phyloP scores from a whole-genome alignment of 2,329 filamentous ascomycete genomes.

The Aspergillus sp. region DNA sequence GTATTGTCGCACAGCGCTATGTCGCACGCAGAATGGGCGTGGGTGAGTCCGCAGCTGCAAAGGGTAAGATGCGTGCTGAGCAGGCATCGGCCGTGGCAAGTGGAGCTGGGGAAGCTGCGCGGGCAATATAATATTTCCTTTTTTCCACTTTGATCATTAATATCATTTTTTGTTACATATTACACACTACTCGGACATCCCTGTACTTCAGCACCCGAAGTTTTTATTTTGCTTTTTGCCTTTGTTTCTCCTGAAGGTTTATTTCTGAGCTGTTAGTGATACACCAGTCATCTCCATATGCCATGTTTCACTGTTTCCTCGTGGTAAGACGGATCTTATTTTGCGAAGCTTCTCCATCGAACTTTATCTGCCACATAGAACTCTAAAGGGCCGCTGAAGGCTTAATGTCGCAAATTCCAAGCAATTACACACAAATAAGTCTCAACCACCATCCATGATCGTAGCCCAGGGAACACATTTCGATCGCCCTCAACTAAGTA shows the following conservation, averaged over 20 bases:
- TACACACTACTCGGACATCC: neutral
- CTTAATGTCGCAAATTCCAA: neutral
- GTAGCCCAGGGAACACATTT: too few relatives aligned
- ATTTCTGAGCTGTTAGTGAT: neutral
- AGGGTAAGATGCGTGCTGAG: constrained; percentile 53
- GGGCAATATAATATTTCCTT: constrained; percentile 44
- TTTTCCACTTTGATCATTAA: neutral
- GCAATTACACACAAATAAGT: too few relatives aligned
- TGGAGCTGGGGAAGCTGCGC: constrained; percentile 60
- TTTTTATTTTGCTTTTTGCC: neutral
- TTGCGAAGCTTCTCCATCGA: neutral
- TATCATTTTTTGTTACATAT: neutral
- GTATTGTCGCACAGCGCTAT: constrained; percentile 89
- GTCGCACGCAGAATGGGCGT: constrained; percentile 95
- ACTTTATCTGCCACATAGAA: neutral
- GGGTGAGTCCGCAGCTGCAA: constrained; percentile 70
- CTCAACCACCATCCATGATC: too few relatives aligned
- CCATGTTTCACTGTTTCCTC: neutral
- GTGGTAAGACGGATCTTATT: neutral
- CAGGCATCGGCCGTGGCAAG: constrained; percentile 58
- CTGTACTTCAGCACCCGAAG: neutral
- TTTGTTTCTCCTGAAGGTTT: neutral
- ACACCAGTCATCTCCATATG: neutral
- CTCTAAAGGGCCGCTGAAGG: neutral
- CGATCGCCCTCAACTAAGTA: too few relatives aligned